These are phyloP conservation scores for Lachnellula occidentalis DNA, from an alignment of 2,329 filamentous ascomycete species.

Conservation along the genomic window DNA sequence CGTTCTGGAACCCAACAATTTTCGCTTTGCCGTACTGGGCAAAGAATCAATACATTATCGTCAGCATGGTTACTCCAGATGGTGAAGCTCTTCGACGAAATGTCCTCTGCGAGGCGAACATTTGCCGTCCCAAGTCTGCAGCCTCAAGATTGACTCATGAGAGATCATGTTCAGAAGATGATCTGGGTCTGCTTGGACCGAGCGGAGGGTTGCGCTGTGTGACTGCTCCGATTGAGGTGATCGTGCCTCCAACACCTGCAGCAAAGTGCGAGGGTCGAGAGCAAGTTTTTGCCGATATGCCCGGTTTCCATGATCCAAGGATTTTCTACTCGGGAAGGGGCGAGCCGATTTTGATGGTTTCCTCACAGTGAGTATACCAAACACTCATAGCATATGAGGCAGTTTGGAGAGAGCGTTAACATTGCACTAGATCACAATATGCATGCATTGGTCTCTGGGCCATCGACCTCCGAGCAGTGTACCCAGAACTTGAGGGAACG, in stretches of 20 bases:
- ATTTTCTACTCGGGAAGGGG: constrained; percentile 36
- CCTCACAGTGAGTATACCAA: constrained; percentile 29
- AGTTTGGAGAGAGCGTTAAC: not conserved
- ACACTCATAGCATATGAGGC: constrained; percentile 16
- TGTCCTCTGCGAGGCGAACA: constrained; percentile 35
- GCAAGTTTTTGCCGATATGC: constrained; percentile 32
- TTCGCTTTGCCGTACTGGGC: constrained; percentile 35
- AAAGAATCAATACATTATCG: constrained; percentile 33
- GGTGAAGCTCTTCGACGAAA: constrained; percentile 33
- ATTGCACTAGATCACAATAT: constrained; percentile 18
- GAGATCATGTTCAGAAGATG: constrained; percentile 29
- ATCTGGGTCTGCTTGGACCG: constrained; percentile 29
- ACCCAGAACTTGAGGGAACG: constrained; percentile 13
- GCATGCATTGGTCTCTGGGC: constrained; percentile 24
- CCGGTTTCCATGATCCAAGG: constrained; percentile 38
- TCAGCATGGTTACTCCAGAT: constrained; percentile 32
- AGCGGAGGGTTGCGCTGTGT: constrained; percentile 33
- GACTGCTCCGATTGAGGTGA: constrained; percentile 28
- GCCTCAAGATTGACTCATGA: constrained; percentile 16
- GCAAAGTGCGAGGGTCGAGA: constrained; percentile 32
- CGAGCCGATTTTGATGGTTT: constrained; percentile 35
- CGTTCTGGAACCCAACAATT: constrained; percentile 37
- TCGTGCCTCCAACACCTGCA: constrained; percentile 35
- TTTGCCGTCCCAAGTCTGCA: constrained; percentile 26
- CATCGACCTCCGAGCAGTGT: constrained; percentile 20